A percentile compares a stretch with the other conserved stretches of the same genome.
These are phyloP conservation scores for Apophysomyces ossiformis DNA, from an alignment of 371 early-diverging fungal species.

Conservation along the genomic window DNA sequence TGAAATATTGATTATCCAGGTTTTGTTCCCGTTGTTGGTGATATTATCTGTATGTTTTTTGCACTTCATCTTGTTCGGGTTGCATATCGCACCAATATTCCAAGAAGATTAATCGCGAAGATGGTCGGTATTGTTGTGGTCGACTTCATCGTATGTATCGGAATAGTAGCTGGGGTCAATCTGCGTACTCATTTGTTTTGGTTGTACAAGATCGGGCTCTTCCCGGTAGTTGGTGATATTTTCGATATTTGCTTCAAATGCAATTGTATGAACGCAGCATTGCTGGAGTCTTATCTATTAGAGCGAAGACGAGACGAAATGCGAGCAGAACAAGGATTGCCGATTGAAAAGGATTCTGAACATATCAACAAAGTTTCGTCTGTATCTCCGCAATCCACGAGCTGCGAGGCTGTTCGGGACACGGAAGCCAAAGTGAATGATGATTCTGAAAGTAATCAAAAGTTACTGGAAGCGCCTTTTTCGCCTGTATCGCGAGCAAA, in stretches of 20 bases:
- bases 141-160: constrained; percentile 31
- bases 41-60: constrained; percentile 32
- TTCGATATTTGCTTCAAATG: constrained; percentile 44
- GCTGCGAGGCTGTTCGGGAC: neutral
- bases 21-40: constrained; percentile 36
- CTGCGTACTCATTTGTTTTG: neutral
- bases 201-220: constrained; percentile 11
- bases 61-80: constrained; percentile 26
- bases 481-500: neutral
- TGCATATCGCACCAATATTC: constrained; percentile 26
- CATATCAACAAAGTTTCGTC: neutral
- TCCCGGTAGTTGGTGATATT: constrained; percentile 46
- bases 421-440: neutral
- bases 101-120: constrained; percentile 17
- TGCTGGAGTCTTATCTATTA: constrained; percentile 43
- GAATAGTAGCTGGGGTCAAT: neutral
- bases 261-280: constrained; percentile 40
- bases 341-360: neutral
- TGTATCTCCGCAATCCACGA: neutral
- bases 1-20: constrained; percentile 11
- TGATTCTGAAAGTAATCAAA: neutral
- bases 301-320: constrained; percentile 34
- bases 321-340: constrained; percentile 29
- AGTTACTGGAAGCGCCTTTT: neutral
- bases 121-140: constrained; percentile 35